phyloP scores from a whole-genome alignment of 176 grass and related monocot species.

The Coix lacrymajobi region DNA sequence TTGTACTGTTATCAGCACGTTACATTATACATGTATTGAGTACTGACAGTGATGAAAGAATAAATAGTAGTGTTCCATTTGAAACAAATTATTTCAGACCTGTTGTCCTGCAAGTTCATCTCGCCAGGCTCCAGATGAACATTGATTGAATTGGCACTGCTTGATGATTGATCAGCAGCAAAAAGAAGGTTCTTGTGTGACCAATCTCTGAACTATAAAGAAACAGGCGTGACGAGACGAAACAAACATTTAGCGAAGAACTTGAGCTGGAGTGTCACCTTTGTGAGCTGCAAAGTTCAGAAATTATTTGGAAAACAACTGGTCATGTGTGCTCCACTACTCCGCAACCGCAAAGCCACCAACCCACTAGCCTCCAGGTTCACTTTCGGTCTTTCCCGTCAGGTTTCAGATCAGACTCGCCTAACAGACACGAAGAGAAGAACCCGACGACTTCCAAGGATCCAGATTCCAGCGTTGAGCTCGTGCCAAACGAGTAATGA shows the following conservation, averaged over 20 bases:
- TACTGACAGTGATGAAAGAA: conserved; percentile 13
- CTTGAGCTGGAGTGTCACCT: not conserved
- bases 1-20: conserved; percentile 7
- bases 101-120: not conserved
- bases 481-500: not conserved
- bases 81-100: not conserved
- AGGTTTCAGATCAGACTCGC: not conserved
- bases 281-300: conserved; percentile 3
- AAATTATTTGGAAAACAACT: not conserved
- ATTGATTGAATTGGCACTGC: not conserved
- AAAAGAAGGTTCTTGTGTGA: not conserved
- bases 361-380: not conserved
- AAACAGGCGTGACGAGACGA: not conserved
- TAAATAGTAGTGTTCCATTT: conserved; percentile 5
- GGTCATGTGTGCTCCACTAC: not conserved
- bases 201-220: not conserved
- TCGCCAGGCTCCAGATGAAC: not conserved
- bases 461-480: not conserved
- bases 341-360: not conserved
- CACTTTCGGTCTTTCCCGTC: not conserved
- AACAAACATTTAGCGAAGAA: not conserved
- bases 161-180: not conserved
- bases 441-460: not conserved
- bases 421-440: not conserved
- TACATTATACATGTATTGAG: conserved; percentile 24